Evolutionary conservation across 805 yeast species (phyloP), one percentile per base, ranked within the genome.

Genomic region (Starmerella floricola): DNA sequence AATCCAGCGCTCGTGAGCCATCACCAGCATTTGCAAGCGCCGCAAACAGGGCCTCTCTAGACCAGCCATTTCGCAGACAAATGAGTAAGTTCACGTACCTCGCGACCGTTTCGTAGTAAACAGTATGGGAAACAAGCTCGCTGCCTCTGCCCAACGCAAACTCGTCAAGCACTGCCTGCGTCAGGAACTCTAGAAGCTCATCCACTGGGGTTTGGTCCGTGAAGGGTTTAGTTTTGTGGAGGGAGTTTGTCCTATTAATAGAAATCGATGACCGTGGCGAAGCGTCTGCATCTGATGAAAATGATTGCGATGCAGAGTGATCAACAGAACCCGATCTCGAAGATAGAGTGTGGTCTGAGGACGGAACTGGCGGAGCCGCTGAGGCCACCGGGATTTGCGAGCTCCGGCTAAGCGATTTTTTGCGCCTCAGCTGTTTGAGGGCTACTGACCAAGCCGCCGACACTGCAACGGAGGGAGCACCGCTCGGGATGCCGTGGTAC

Each of bases 81-180:
- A 78, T 67, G 69, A 80, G 70, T 40, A 82, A 69, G 42, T 75
- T 74, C 18, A 78, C 62, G 39, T 69, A 72, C 45, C 95, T 67
- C 26, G 86, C 50, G 2, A 81, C 64, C 2, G 79, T 68, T 49
- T 85, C 95, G 33, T 80, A 74, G 49, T 76, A 81, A 0, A 86
- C 86, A 1, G 79, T 60, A 45, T 78, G 88, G 0, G 97, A 96
- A 0, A 79, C 87, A 49, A 73, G 73, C 49, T 88, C 94, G 42
- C 77, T 84, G 8, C 70, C 67, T 8, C 29, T 26, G 11, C 49
- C 49, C 6, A 41, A 34, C 12, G 42, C 41, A 23, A 24, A 50
- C 31, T 40, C 43, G 8, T 50, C 50, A 4, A 53, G 52, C 55
- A 73, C 36, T 52, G 64, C 55, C 28, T 51, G 50, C 10, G 38